These are phyloP conservation scores for Penicillium crystallinum DNA, from an alignment of 495 filamentous ascomycete species.

Conservation along the genomic window DNA sequence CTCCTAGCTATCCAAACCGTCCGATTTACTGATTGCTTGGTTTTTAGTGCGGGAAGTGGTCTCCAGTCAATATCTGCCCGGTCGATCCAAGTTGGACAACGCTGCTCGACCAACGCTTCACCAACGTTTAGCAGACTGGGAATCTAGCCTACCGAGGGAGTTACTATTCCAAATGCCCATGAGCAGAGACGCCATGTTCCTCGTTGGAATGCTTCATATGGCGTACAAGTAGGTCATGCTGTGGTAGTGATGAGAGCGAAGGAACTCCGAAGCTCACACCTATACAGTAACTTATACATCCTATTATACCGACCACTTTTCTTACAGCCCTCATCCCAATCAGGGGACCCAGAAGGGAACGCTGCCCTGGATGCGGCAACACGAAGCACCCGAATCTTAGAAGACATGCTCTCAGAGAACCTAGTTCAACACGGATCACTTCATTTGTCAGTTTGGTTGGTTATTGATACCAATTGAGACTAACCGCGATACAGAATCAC, in stretches of 20 bases:
- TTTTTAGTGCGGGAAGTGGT: conserved; percentile 37
- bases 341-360: conserved; percentile 24
- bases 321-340: conserved; percentile 23
- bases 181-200: conserved; percentile 27
- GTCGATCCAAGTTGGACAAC: conserved; percentile 23
- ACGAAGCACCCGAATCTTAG: conserved; percentile 38
- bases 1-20: background rate
- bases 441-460: conserved; percentile 31
- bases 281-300: conserved; percentile 34
- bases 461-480: background rate
- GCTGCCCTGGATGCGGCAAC: conserved; percentile 41
- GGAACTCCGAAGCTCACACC: background rate
- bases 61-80: conserved; percentile 37
- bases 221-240: conserved; percentile 33
- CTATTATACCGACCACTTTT: conserved; percentile 37
- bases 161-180: conserved; percentile 27
- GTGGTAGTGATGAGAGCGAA: no score
- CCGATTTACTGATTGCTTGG: background rate
- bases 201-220: conserved; percentile 41
- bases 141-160: conserved; percentile 27
- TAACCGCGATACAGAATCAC: conserved; percentile 31
- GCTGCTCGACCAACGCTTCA: conserved; percentile 26
- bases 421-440: conserved; percentile 40
- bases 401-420: conserved; percentile 44
- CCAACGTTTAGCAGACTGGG: conserved; percentile 32